phyloP scores from a whole-genome alignment of 2,329 filamentous ascomycete genomes.

The Pyricularia grisea region DNA sequence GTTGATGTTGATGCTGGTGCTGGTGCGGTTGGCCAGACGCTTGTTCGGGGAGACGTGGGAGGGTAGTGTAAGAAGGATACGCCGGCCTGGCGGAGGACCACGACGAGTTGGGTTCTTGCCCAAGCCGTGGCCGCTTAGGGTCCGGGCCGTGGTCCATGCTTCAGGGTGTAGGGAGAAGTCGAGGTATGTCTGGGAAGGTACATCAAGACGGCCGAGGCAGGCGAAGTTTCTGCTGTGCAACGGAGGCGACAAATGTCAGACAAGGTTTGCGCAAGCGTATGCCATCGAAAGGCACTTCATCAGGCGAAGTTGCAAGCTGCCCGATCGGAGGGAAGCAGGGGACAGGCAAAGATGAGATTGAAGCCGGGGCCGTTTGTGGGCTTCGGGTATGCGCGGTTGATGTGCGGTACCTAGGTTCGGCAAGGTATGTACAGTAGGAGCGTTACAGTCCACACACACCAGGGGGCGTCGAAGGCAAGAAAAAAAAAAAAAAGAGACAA shows the following conservation, averaged over 20 bases:
- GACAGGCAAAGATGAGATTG: not conserved
- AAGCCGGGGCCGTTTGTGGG: not conserved
- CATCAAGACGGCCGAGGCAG: slow-evolving; percentile 1
- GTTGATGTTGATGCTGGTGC: slow-evolving; percentile 11
- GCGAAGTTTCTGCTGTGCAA: not conserved
- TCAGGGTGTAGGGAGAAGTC: not conserved
- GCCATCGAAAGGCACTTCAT: not conserved
- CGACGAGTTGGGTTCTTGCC: slow-evolving; percentile 27
- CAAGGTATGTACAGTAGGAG: not conserved
- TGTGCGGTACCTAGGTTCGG: not conserved
- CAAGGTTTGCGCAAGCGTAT: slow-evolving; percentile 1
- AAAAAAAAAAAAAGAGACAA: too few species aligned
- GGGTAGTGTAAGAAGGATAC: slow-evolving; percentile 21
- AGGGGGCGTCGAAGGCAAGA: not conserved
- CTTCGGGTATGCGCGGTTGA: not conserved
- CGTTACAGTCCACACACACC: not conserved
- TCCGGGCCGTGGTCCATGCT: slow-evolving; percentile 54
- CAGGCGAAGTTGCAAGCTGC: not conserved
- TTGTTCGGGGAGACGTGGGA: slow-evolving; percentile 26
- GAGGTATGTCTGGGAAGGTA: not conserved
- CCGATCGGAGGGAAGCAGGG: not conserved
- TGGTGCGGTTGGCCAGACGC: slow-evolving; percentile 16
- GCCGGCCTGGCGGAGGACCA: slow-evolving; percentile 21
- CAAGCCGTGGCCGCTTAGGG: slow-evolving; percentile 48
- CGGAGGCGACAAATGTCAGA: slow-evolving; percentile 4